Evolutionary conservation across 2,329 filamentous ascomycete species (phyloP).

Genomic region (Paecilomyces sp.): DNA sequence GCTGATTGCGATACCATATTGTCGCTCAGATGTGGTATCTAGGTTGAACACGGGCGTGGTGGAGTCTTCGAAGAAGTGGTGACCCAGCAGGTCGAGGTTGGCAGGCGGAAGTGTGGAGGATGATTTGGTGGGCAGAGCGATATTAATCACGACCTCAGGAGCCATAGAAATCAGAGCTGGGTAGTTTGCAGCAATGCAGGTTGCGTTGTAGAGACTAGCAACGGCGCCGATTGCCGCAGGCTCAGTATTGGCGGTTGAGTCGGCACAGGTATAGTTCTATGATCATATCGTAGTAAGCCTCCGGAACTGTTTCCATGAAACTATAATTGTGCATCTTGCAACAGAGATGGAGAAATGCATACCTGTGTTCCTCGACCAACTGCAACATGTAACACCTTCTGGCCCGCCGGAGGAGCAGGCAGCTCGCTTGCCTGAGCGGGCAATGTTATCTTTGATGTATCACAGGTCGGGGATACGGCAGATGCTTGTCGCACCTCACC

Average conservation of each 20-base stretch:
- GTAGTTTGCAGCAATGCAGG: slow-evolving; percentile 65
- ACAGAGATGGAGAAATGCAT: slow-evolving; percentile 8
- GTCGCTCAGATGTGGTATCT: slow-evolving; percentile 43
- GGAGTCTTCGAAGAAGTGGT: slow-evolving; percentile 70
- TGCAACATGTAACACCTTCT: slow-evolving; percentile 67
- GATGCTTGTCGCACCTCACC: slow-evolving; percentile 14
- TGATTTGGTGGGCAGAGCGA: slow-evolving; percentile 44
- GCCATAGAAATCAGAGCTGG: slow-evolving; percentile 60
- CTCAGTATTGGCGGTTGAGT: slow-evolving; percentile 49
- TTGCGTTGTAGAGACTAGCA: slow-evolving; percentile 81
- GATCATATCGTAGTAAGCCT: slow-evolving; percentile 7
- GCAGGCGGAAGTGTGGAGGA: slow-evolving; percentile 40
- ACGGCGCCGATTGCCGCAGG: slow-evolving; percentile 66
- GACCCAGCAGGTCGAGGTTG: slow-evolving; percentile 60
- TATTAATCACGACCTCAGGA: slow-evolving; percentile 61
- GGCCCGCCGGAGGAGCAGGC: slow-evolving; percentile 52
- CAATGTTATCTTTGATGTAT: slow-evolving; percentile 25
- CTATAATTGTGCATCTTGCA: not conserved
- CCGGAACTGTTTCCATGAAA: not conserved
- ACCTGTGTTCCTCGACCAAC: slow-evolving; percentile 71
- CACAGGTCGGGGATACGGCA: slow-evolving; percentile 18
- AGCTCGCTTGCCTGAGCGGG: slow-evolving; percentile 52
- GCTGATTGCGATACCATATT: slow-evolving; percentile 52
- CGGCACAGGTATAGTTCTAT: slow-evolving; percentile 86
- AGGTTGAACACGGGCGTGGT: slow-evolving; percentile 77